Evolutionary conservation across 805 yeast genomes (phyloP).

Genomic region (Yarrowia divulgata): DNA sequence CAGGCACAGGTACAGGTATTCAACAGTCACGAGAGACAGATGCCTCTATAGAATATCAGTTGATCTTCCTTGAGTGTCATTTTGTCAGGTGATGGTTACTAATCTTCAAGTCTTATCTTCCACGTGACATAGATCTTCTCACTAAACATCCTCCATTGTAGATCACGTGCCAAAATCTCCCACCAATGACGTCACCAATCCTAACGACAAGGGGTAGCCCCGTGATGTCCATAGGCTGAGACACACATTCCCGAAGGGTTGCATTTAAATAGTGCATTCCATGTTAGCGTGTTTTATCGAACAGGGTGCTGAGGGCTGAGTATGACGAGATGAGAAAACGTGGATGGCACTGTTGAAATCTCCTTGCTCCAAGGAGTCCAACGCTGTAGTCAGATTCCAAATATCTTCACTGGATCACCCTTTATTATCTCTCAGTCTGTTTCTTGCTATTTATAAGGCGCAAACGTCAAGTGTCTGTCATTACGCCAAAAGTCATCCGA

Average conservation of each 20-base stretch:
- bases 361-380: background rate
- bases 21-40: too few species aligned
- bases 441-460: slow-evolving; percentile 1
- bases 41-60: too few species aligned
- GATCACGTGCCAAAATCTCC: too few species aligned
- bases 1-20: too few species aligned
- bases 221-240: background rate
- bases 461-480: too few species aligned
- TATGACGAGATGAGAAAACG: too few species aligned
- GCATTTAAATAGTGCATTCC: slow-evolving; percentile 15
- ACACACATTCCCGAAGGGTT: slow-evolving; percentile 6
- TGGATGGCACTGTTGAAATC: background rate
- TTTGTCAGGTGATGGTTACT: too few species aligned
- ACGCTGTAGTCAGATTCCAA: background rate
- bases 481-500: background rate
- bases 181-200: slow-evolving; percentile 8
- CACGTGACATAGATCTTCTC: too few species aligned
- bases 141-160: too few species aligned
- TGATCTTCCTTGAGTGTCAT: too few species aligned
- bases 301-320: background rate
- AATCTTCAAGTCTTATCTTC: too few species aligned
- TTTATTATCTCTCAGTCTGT: background rate
- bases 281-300: background rate
- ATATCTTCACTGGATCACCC: background rate
- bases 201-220: background rate